These are phyloP conservation scores for Paramecium bursaria DNA, from an alignment of 73 alveolate species.

Conservation along the genomic window DNA sequence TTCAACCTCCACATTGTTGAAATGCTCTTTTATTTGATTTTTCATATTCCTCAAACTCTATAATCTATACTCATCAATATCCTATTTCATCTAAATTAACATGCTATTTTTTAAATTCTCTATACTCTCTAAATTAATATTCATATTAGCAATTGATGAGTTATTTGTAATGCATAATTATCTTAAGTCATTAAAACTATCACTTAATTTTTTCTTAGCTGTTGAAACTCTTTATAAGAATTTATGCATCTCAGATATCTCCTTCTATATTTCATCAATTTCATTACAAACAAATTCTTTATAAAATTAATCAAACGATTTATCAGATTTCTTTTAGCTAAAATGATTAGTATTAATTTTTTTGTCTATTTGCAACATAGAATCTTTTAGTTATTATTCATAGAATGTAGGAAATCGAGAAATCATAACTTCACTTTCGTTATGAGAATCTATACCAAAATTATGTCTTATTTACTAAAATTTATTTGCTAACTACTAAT, in stretches of 20 bases:
- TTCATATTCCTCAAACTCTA: slow-evolving; percentile 23
- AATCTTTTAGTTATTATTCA: slow-evolving; percentile 25
- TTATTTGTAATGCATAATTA: slow-evolving; percentile 18
- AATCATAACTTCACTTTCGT: not conserved
- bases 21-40: not conserved
- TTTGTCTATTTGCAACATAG: not conserved
- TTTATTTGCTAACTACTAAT: not conserved
- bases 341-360: not conserved
- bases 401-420: slow-evolving; percentile 2
- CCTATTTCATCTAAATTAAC: not conserved
- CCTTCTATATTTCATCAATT: not conserved
- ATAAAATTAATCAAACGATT: slow-evolving; percentile 44
- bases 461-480: not conserved
- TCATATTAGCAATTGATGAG: not conserved
- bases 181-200: slow-evolving; percentile 36
- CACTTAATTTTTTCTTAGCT: slow-evolving; percentile 32
- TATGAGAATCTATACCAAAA: slow-evolving; percentile 1
- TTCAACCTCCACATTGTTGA: slow-evolving; percentile 42
- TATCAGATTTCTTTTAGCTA: not conserved
- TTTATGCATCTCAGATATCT: slow-evolving; percentile 26
- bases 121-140: not conserved
- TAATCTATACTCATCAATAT: slow-evolving; percentile 4
- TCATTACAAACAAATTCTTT: slow-evolving; percentile 25
- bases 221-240: slow-evolving; percentile 27
- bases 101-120: slow-evolving; percentile 7